Evolutionary conservation across 2,329 filamentous ascomycete species (phyloP).

Genomic region (Verticillium alfalfae): DNA sequence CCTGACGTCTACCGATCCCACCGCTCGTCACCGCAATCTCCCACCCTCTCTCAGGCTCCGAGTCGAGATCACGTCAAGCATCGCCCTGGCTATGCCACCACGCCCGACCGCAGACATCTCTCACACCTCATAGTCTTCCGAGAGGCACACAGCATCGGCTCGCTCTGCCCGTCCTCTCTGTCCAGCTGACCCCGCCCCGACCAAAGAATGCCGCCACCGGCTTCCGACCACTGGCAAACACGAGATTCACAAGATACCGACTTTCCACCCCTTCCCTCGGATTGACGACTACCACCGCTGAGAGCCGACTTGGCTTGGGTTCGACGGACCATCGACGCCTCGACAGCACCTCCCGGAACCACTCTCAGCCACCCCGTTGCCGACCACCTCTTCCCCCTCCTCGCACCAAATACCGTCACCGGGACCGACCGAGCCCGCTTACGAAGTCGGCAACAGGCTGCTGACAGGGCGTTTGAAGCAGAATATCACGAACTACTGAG

Average conservation of each 20-base stretch:
- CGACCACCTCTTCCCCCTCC: neutral
- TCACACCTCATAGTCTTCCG: neutral
- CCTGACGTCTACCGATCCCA: neutral
- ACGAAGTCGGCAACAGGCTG: constrained; percentile 18
- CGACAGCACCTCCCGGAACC: constrained; percentile 14
- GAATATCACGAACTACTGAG: constrained; percentile 10
- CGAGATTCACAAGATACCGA: constrained; percentile 20
- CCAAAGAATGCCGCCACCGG: constrained; percentile 11
- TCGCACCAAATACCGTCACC: neutral
- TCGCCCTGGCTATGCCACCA: neutral
- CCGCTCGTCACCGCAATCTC: neutral
- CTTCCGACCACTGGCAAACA: constrained; percentile 22
- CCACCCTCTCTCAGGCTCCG: neutral
- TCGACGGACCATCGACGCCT: constrained; percentile 5
- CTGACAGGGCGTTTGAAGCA: constrained; percentile 9
- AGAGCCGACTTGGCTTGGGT: constrained; percentile 13
- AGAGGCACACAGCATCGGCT: neutral
- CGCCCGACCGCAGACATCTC: neutral
- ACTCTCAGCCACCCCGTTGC: neutral
- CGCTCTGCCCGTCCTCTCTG: neutral
- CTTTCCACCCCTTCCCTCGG: constrained; percentile 22
- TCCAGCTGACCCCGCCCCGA: neutral
- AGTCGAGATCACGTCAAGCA: neutral
- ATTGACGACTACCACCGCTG: constrained; percentile 23
- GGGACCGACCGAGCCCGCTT: constrained; percentile 5